Evolutionary conservation across 805 yeast genomes (phyloP).

Genomic region (Sungouiella blattae): DNA sequence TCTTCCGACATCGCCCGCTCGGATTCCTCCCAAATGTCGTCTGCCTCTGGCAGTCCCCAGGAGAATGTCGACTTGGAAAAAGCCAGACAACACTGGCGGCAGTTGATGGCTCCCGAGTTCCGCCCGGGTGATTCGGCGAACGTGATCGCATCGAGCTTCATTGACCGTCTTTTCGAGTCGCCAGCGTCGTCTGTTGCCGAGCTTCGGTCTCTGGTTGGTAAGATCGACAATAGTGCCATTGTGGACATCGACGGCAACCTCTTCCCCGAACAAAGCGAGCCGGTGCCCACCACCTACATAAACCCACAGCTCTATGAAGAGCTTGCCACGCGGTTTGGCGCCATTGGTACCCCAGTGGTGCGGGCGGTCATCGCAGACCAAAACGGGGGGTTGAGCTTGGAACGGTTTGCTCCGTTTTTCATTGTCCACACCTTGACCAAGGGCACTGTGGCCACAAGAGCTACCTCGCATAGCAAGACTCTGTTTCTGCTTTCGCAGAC

Average conservation of each 20-base stretch:
- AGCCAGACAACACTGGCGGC: slow-evolving; percentile 8
- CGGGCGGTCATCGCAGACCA: slow-evolving; percentile 26
- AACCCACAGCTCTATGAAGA: slow-evolving; percentile 43
- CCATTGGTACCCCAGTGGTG: slow-evolving; percentile 34
- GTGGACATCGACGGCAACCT: slow-evolving; percentile 46
- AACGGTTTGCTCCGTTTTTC: slow-evolving; percentile 35
- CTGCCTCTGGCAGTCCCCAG: background rate
- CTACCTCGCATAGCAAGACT: slow-evolving; percentile 2
- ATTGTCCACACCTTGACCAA: slow-evolving; percentile 31
- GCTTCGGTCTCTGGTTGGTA: slow-evolving; percentile 34
- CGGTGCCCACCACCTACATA: slow-evolving; percentile 25
- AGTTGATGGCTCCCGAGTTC: slow-evolving; percentile 4
- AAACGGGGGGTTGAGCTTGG: slow-evolving; percentile 28
- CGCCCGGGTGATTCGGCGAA: slow-evolving; percentile 48
- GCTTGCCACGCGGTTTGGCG: slow-evolving; percentile 54
- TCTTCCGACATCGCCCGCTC: too few relatives aligned
- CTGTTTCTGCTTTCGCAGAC: slow-evolving; percentile 27
- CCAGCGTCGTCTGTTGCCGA: slow-evolving; percentile 24
- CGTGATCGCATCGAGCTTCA: slow-evolving; percentile 47
- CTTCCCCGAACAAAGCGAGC: slow-evolving; percentile 20
- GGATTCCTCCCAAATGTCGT: too few relatives aligned
- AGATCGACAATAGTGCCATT: slow-evolving; percentile 44
- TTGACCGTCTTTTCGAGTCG: slow-evolving; percentile 34
- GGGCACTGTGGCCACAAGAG: slow-evolving; percentile 2
- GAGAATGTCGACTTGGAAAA: background rate